Evolutionary conservation across 352 stramenopile species (phyloP).

Genomic region (Globisporangium mamillatum): DNA sequence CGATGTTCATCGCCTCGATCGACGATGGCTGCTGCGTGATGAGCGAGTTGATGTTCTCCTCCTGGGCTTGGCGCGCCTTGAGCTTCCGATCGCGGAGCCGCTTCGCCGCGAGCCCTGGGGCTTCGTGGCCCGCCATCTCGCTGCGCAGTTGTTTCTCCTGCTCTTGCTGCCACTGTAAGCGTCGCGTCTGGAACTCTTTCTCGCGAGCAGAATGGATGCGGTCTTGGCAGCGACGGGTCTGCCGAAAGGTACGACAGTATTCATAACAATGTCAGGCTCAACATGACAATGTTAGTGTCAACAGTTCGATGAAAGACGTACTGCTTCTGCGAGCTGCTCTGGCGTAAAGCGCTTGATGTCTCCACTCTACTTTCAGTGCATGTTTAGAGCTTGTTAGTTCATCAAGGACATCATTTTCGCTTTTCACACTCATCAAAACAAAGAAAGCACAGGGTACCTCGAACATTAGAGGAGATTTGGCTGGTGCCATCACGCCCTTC

Average conservation of each 20-base stretch:
- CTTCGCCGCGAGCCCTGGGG: slow-evolving; percentile 37
- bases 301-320: slow-evolving; percentile 16
- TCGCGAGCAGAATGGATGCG: slow-evolving; percentile 41
- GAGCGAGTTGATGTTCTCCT: slow-evolving; percentile 54
- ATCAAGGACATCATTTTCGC: too few relatives aligned
- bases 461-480: not conserved
- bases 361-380: not conserved
- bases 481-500: slow-evolving; percentile 4
- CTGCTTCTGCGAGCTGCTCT: slow-evolving; percentile 30
- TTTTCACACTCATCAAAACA: too few relatives aligned
- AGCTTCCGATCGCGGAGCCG: slow-evolving; percentile 51
- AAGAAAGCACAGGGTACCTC: not conserved
- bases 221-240: slow-evolving; percentile 54
- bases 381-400: not conserved
- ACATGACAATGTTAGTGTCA: not conserved
- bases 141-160: slow-evolving; percentile 33
- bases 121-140: slow-evolving; percentile 28
- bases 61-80: slow-evolving; percentile 36
- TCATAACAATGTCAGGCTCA: not conserved
- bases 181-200: slow-evolving; percentile 28
- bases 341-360: slow-evolving; percentile 15
- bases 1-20: slow-evolving; percentile 80
- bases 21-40: slow-evolving; percentile 73
- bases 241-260: not conserved
- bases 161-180: slow-evolving; percentile 26